Conservation (phyloP, 2,329 filamentous ascomycete genomes). For the Gyromitra esculenta region DNA sequence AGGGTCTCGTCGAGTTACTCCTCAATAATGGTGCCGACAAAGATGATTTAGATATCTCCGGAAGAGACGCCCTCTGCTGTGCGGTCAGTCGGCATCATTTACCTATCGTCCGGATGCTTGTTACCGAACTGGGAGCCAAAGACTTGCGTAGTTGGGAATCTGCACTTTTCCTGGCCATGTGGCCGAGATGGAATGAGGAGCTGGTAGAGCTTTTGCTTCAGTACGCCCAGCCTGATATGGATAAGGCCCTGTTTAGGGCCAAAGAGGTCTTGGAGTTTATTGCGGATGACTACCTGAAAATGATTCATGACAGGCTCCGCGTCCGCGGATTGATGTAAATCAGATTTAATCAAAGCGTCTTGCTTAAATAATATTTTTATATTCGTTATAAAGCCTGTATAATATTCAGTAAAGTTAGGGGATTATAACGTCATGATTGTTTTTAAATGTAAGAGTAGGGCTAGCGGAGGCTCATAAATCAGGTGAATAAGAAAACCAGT, state of each 20-base stretch:
- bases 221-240: neutral
- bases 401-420: too few species aligned
- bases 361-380: too few species aligned
- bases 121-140: neutral
- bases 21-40: neutral
- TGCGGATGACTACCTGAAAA: neutral
- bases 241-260: neutral
- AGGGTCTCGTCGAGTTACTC: neutral
- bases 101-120: neutral
- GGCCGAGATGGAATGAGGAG: neutral
- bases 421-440: too few species aligned
- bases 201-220: neutral
- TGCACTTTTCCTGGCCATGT: neutral
- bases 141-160: neutral
- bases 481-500: too few species aligned
- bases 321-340: neutral
- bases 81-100: neutral
- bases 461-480: too few species aligned
- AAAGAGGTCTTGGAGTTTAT: neutral
- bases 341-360: neutral
- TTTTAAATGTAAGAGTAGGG: too few species aligned
- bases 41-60: neutral
- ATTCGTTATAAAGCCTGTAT: too few species aligned
- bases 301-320: neutral
- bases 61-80: neutral